Conservation (phyloP, 2,329 filamentous ascomycete genomes). For the Grosmannia serpens region DNA sequence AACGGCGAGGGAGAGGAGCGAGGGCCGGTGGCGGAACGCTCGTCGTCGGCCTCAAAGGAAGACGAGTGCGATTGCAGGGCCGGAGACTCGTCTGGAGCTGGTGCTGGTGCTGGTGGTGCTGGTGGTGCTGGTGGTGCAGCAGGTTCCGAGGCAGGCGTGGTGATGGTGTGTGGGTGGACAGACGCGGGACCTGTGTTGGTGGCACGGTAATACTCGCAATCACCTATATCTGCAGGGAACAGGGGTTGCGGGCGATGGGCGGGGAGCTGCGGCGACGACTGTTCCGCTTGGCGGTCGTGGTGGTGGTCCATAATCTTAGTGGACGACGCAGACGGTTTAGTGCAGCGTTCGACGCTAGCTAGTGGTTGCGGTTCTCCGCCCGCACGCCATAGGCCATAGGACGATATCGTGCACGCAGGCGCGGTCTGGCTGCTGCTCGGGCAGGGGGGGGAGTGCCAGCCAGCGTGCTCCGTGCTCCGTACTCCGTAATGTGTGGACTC, state of each 20-base stretch:
- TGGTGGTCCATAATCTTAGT: constrained; percentile 1
- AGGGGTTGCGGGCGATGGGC: neutral
- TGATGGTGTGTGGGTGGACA: neutral
- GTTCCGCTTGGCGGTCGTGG: neutral
- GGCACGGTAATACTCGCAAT: neutral
- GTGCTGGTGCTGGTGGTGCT: neutral
- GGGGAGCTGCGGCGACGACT: neutral
- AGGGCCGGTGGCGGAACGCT: constrained; percentile 34
- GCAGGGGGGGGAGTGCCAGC: no score
- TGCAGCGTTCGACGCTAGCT: neutral
- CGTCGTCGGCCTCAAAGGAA: constrained; percentile 59
- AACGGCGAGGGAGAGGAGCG: neutral
- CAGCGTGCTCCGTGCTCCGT: no score
- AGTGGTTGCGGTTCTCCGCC: neutral
- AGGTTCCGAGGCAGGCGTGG: neutral
- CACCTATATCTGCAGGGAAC: neutral
- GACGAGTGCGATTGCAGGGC: constrained; percentile 46
- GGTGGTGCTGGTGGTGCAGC: neutral
- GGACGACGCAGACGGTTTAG: neutral
- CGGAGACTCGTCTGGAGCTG: constrained; percentile 23
- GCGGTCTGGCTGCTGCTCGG: no score
- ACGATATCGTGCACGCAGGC: no score
- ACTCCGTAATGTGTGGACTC: no score
- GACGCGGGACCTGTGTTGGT: neutral
- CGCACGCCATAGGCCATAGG: no score